phyloP scores from a whole-genome alignment of 352 stramenopile species.

The Globisporangium okanoganense region DNA sequence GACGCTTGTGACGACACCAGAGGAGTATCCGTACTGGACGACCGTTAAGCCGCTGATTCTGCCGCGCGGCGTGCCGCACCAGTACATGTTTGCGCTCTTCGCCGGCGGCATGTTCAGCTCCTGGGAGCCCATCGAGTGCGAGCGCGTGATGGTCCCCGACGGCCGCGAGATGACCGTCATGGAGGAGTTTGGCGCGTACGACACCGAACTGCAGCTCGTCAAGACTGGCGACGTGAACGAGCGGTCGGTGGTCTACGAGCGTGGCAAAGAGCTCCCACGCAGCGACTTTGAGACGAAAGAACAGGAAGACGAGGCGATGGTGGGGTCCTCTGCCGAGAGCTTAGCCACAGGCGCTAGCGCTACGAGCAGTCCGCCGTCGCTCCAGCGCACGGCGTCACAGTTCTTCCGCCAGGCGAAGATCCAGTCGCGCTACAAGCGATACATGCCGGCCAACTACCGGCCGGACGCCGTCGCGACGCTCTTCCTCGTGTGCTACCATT shows the following conservation, averaged over 20 bases:
- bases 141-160: slow-evolving; percentile 70
- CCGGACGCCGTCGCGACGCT: slow-evolving; percentile 60
- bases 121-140: slow-evolving; percentile 75
- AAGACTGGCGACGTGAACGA: slow-evolving; percentile 49
- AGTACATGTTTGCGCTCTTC: slow-evolving; percentile 91
- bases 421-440: slow-evolving; percentile 79
- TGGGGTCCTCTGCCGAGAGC: neutral
- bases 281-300: slow-evolving; percentile 15
- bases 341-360: neutral
- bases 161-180: slow-evolving; percentile 78
- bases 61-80: slow-evolving; percentile 71
- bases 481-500: slow-evolving; percentile 92
- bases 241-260: slow-evolving; percentile 61
- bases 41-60: slow-evolving; percentile 93
- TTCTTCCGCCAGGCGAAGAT: slow-evolving; percentile 63
- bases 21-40: slow-evolving; percentile 95
- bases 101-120: slow-evolving; percentile 79
- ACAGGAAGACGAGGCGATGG: slow-evolving; percentile 23
- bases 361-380: neutral
- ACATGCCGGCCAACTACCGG: slow-evolving; percentile 70
- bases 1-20: slow-evolving; percentile 94
- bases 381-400: slow-evolving; percentile 40
- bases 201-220: slow-evolving; percentile 59
- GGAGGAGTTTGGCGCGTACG: slow-evolving; percentile 73
- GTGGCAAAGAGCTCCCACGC: slow-evolving; percentile 19